These are phyloP conservation scores for Ascochyta rabiei DNA, from an alignment of 2,329 filamentous ascomycete species.

Conservation along the genomic window DNA sequence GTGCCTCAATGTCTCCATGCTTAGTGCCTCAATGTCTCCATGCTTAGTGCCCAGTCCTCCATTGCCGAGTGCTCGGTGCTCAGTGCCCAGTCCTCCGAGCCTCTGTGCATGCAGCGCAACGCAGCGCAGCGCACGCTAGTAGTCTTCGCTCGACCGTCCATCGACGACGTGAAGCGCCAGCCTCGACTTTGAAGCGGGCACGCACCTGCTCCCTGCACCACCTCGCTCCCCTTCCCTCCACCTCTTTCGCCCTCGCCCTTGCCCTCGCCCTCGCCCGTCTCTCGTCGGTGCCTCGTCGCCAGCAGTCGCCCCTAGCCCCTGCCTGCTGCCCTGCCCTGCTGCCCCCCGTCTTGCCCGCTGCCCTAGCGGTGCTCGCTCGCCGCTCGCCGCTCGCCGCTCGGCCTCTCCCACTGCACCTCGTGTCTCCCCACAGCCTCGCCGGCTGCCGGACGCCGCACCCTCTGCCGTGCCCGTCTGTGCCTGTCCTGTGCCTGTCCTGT, in stretches of 20 bases:
- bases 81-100: too few species aligned
- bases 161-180: neutral
- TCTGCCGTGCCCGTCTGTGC: neutral
- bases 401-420: conserved; percentile 16
- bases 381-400: conserved; percentile 34
- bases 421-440: conserved; percentile 5
- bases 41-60: too few species aligned
- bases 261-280: neutral
- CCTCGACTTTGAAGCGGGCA: conserved; percentile 15
- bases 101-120: too few species aligned
- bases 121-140: neutral
- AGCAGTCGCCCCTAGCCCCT: neutral
- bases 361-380: conserved; percentile 36
- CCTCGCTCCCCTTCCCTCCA: neutral
- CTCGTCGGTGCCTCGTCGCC: neutral
- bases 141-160: neutral
- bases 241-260: neutral
- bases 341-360: conserved; percentile 7
- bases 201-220: conserved; percentile 4
- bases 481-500: neutral
- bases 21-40: too few species aligned
- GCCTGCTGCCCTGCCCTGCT: conserved; percentile 1
- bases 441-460: neutral
- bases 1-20: too few species aligned
- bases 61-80: too few species aligned